These are phyloP conservation scores for Naematelia aurantialba DNA, from an alignment of 768 basidiomycete genomes.

Conservation along the genomic window DNA sequence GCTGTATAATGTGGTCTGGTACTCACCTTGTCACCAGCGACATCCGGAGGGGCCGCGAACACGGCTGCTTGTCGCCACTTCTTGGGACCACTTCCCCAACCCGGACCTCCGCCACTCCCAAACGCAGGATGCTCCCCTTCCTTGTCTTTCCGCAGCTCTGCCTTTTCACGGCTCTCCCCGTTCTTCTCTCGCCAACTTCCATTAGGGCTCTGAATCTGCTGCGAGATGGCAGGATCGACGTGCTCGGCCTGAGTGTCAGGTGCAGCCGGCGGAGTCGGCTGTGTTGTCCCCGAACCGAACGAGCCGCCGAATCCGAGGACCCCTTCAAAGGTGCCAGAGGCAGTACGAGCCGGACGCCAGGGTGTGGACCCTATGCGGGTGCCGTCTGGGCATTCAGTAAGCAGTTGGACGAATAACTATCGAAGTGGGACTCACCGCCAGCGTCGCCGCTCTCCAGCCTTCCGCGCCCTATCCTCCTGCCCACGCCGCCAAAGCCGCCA, in stretches of 20 bases:
- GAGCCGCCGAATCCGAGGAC: constrained; percentile 46
- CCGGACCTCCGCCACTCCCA: constrained; percentile 45
- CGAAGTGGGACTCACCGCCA: not conserved
- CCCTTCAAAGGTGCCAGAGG: constrained; percentile 47
- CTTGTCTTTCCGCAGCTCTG: constrained; percentile 18
- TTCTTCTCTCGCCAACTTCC: constrained; percentile 23
- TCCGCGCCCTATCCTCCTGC: constrained; percentile 25
- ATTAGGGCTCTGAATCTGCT: not conserved
- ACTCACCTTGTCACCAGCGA: constrained; percentile 35
- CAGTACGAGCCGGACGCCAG: constrained; percentile 38
- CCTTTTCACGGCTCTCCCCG: constrained; percentile 4
- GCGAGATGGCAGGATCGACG: constrained; percentile 2
- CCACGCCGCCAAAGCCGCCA: constrained; percentile 41
- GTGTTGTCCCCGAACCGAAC: constrained; percentile 5
- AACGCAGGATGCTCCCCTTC: constrained; percentile 18
- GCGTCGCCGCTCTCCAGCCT: constrained; percentile 30
- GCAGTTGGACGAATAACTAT: not conserved
- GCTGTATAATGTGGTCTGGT: not conserved
- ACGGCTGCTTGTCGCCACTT: constrained; percentile 39
- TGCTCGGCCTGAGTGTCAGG: constrained; percentile 3
- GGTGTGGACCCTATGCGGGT: constrained; percentile 6
- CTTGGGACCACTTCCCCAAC: constrained; percentile 45
- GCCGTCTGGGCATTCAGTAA: not conserved
- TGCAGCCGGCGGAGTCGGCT: constrained; percentile 11
- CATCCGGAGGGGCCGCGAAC: constrained; percentile 10